Evolutionary conservation across 2,329 filamentous ascomycete genomes (phyloP).

Genomic region (Penicillium palitans): DNA sequence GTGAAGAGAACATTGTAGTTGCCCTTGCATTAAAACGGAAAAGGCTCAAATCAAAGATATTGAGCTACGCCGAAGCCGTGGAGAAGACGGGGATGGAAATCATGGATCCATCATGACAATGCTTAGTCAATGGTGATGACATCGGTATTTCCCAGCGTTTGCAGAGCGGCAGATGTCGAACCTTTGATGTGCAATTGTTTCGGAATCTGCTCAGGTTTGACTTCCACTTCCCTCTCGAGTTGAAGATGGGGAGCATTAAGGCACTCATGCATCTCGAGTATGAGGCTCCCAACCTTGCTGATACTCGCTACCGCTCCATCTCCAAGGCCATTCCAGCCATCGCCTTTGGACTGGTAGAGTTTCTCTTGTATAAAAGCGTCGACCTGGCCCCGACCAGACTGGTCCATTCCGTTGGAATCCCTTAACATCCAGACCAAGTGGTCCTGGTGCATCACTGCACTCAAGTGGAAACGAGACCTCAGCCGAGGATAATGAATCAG

Average conservation of each 20-base stretch:
- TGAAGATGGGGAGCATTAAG: conserved; percentile 23
- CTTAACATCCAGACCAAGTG: conserved; percentile 40
- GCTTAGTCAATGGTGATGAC: conserved; percentile 42
- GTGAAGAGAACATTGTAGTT: conserved; percentile 13
- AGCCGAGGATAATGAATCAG: conserved; percentile 39
- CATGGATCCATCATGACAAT: background rate
- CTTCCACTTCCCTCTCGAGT: conserved; percentile 11
- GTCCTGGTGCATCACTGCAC: conserved; percentile 28
- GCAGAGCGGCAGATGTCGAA: conserved; percentile 1
- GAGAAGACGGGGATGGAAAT: background rate
- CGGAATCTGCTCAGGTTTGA: conserved; percentile 7
- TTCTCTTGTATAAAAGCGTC: conserved; percentile 31
- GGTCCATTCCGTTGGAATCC: conserved; percentile 25
- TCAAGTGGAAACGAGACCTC: conserved; percentile 36
- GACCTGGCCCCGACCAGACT: conserved; percentile 21
- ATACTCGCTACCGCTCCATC: conserved; percentile 39
- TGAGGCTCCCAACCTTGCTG: conserved; percentile 35
- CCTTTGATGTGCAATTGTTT: background rate
- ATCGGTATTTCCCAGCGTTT: conserved; percentile 25
- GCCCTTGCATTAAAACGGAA: conserved; percentile 4
- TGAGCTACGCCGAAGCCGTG: background rate
- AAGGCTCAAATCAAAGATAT: background rate
- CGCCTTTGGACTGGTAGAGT: conserved; percentile 38
- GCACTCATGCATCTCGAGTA: conserved; percentile 35
- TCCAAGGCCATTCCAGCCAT: conserved; percentile 44